phyloP scores from a whole-genome alignment of 306 rosid species.

The Glycine soja region DNA sequence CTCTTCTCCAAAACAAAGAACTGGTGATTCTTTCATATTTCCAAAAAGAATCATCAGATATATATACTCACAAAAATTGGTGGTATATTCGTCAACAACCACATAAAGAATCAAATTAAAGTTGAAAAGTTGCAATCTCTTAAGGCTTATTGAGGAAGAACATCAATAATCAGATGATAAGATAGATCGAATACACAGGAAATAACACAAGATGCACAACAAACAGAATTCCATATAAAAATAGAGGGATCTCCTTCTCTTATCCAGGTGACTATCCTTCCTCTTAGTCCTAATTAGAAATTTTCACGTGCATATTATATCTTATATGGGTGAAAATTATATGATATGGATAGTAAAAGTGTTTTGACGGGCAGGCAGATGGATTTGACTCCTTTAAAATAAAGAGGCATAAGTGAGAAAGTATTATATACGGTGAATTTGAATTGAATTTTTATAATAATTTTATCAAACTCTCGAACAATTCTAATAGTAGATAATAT shows the following conservation, averaged over 20 bases:
- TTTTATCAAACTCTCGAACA: no score
- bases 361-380: background rate
- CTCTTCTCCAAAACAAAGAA: background rate
- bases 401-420: background rate
- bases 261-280: background rate
- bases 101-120: background rate
- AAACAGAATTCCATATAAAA: background rate
- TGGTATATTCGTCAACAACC: background rate
- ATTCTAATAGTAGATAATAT: no score
- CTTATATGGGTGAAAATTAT: background rate
- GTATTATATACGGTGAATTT: background rate
- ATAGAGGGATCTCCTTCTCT: background rate
- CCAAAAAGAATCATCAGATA: background rate
- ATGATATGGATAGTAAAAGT: background rate
- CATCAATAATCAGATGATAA: background rate
- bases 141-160: background rate
- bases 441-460: background rate
- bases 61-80: background rate
- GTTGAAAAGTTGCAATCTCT: background rate
- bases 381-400: background rate
- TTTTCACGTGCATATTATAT: background rate
- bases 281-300: background rate
- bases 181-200: no score
- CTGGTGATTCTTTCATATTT: background rate
- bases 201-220: background rate